A percentile compares a stretch with the other conserved stretches of the same genome.
These are phyloP conservation scores for Acacia pycnantha DNA, from an alignment of 331 rosid species.

Conservation along the genomic window DNA sequence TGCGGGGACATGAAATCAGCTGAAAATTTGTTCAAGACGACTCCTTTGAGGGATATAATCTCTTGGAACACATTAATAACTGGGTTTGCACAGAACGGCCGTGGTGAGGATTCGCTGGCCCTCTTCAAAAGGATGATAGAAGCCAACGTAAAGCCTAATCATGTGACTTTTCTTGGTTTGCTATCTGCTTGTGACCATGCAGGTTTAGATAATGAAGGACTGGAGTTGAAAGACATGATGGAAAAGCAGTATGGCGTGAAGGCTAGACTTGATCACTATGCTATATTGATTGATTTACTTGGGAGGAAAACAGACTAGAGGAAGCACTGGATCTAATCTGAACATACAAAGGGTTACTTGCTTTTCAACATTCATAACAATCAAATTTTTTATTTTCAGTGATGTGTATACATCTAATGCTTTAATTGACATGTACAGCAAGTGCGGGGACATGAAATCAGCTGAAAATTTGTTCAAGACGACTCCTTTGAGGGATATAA, in stretches of 20 bases:
- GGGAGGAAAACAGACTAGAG: constrained; percentile 59
- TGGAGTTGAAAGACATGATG: constrained; percentile 48
- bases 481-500: constrained; percentile 39
- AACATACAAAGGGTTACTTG: no score
- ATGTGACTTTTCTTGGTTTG: constrained; percentile 59
- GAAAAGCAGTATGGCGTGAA: constrained; percentile 41
- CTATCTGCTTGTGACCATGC: constrained; percentile 64
- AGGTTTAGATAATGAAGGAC: constrained; percentile 54
- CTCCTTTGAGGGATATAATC: constrained; percentile 42
- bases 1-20: constrained; percentile 63
- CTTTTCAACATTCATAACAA: no score
- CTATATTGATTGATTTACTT: constrained; percentile 58
- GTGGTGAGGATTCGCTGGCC: constrained; percentile 41
- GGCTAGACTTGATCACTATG: constrained; percentile 56
- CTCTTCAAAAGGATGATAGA: constrained; percentile 55
- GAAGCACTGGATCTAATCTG: no score
- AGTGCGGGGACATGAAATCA: constrained; percentile 58
- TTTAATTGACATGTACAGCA: constrained; percentile 59
- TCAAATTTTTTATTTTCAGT: no score
- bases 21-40: constrained; percentile 43
- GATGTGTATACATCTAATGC: constrained; percentile 49
- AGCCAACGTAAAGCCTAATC: constrained; percentile 50
- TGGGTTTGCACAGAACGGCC: constrained; percentile 60
- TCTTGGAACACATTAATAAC: constrained; percentile 58
- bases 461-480: constrained; percentile 49